Percentiles rank a stretch among this genome's conserved stretches.
Conservation (phyloP, 108 stramenopile genomes). For the Nitzschia sp. region DNA sequence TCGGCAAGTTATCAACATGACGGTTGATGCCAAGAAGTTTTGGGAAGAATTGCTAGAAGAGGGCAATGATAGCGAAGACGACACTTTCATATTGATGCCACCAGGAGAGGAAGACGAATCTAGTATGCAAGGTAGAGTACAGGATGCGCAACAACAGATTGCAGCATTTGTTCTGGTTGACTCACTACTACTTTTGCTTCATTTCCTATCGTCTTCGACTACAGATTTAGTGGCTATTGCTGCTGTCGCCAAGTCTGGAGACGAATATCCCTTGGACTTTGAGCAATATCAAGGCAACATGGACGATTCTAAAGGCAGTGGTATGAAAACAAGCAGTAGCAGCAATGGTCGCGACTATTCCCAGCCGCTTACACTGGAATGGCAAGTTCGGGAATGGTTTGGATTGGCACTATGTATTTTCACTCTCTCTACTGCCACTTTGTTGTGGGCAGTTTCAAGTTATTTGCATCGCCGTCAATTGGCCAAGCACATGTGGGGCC, state of each 20-base stretch:
- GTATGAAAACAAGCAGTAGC: neutral
- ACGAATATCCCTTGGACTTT: neutral
- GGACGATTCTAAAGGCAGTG: neutral
- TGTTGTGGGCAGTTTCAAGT: neutral
- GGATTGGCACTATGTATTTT: constrained; percentile 18
- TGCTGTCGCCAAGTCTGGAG: neutral
- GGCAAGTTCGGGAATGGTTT: constrained; percentile 28
- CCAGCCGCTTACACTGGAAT: neutral
- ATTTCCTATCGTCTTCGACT: no score
- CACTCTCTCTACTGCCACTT: constrained; percentile 1
- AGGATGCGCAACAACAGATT: neutral
- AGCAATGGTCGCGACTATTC: neutral
- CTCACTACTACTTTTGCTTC: neutral
- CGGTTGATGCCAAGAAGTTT: neutral
- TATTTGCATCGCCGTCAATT: neutral
- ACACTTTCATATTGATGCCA: no score
- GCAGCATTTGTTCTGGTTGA: neutral
- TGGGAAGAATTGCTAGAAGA: constrained; percentile 2
- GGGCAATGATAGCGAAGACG: neutral
- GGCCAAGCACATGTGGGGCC: constrained; percentile 15
- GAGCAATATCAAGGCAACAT: neutral
- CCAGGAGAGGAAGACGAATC: neutral
- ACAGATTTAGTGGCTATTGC: constrained; percentile 11
- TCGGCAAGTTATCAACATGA: neutral
- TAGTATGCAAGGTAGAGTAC: constrained; percentile 1